Evolutionary conservation across 108 stramenopile genomes (phyloP).

Genomic region (Skeletonema costatum): DNA sequence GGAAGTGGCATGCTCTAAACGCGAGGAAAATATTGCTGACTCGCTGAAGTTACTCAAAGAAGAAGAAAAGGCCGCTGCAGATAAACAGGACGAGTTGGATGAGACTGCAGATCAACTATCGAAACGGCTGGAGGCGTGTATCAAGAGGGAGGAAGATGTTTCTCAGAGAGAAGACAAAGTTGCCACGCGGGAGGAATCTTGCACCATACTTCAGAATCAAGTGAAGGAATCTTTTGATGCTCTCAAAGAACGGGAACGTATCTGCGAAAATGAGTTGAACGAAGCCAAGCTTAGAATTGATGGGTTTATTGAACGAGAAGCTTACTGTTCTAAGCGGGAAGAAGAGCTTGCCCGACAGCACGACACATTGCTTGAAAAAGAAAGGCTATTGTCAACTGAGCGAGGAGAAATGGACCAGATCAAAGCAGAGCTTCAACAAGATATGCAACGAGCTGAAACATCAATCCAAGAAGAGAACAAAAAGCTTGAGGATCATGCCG

Average conservation of each 20-base stretch:
- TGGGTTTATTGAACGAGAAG: conserved; percentile 36
- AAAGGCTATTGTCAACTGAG: not conserved
- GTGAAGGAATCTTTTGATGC: conserved; percentile 22
- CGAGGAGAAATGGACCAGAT: conserved; percentile 12
- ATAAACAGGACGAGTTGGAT: conserved; percentile 1
- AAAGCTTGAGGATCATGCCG: conserved; percentile 15
- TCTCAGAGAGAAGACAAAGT: conserved; percentile 17
- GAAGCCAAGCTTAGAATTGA: conserved; percentile 36
- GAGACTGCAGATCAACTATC: not conserved
- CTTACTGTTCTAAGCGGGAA: conserved; percentile 11
- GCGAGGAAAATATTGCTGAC: conserved; percentile 2
- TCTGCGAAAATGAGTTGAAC: conserved; percentile 33
- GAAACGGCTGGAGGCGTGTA: conserved; percentile 23
- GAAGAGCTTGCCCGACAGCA: not conserved
- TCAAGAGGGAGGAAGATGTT: conserved; percentile 18
- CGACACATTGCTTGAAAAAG: conserved; percentile 8
- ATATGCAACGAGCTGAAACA: conserved; percentile 20
- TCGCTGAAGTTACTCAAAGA: not conserved
- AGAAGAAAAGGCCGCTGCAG: not conserved
- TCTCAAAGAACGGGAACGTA: conserved; percentile 29
- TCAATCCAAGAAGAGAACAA: conserved; percentile 29
- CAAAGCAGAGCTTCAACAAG: conserved; percentile 29
- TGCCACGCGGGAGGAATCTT: conserved; percentile 19
- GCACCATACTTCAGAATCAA: conserved; percentile 14
- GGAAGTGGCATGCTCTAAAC: conserved; percentile 22